These are phyloP conservation scores for Suhomyces bokatorum DNA, from an alignment of 1,139 yeast genomes.

Conservation along the genomic window DNA sequence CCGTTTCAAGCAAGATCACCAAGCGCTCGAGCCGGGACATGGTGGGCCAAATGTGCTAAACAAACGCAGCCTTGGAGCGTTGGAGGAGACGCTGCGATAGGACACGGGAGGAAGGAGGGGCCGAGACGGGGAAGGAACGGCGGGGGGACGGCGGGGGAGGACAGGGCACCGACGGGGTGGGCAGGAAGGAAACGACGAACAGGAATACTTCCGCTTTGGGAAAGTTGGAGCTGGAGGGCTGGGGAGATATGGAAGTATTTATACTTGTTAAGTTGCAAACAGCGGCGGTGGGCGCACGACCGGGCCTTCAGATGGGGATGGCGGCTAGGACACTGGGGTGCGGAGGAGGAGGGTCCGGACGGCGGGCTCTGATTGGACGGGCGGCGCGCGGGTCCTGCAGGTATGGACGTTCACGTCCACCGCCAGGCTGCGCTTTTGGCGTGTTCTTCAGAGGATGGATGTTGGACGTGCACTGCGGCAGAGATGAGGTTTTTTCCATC, in stretches of 20 bases:
- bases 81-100: neutral
- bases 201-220: slow-evolving; percentile 7
- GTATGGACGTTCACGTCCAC: too few relatives aligned
- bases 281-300: slow-evolving; percentile 11
- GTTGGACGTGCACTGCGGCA: slow-evolving; percentile 3
- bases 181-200: slow-evolving; percentile 3
- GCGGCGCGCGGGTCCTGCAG: neutral
- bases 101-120: neutral
- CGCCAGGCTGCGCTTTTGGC: too few relatives aligned
- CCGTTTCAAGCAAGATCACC: slow-evolving; percentile 84
- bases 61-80: neutral
- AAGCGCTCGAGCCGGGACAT: slow-evolving; percentile 67
- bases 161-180: neutral
- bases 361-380: neutral
- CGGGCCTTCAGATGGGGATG: neutral
- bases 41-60: neutral
- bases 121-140: neutral
- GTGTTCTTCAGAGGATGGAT: too few relatives aligned
- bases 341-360: neutral
- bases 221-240: slow-evolving; percentile 4
- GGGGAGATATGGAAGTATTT: slow-evolving; percentile 21
- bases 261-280: slow-evolving; percentile 18
- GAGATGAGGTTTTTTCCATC: slow-evolving; percentile 8
- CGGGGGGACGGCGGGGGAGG: neutral
- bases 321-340: neutral